A percentile compares a stretch with the other conserved stretches of the same genome.
Conservation (phyloP, 495 filamentous ascomycete species). For the Penicillium atrosanguineum region DNA sequence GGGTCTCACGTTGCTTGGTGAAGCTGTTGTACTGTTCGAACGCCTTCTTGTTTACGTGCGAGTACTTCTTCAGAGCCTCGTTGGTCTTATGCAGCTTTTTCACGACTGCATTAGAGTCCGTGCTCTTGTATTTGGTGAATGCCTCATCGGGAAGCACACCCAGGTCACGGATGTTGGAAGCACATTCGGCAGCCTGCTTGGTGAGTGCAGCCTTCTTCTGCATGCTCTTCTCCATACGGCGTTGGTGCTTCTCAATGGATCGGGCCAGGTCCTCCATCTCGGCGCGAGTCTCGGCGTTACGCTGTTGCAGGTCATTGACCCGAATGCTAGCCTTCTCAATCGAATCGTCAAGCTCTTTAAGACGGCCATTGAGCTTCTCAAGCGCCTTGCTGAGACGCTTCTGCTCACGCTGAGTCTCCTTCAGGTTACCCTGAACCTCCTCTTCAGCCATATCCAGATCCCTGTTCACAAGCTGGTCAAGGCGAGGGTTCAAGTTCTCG, state of each 20-base stretch:
- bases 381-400: conserved; percentile 66
- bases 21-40: conserved; percentile 99
- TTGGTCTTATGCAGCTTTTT: conserved; percentile 89
- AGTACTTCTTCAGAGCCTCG: conserved; percentile 91
- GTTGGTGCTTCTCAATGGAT: conserved; percentile 83
- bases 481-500: conserved; percentile 77
- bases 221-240: conserved; percentile 87
- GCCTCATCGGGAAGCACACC: conserved; percentile 94
- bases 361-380: conserved; percentile 60
- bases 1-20: conserved; percentile 80
- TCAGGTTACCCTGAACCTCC: conserved; percentile 62
- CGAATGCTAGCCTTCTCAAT: conserved; percentile 62
- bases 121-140: conserved; percentile 83
- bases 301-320: conserved; percentile 59
- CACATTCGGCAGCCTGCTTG: conserved; percentile 72
- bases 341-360: conserved; percentile 67
- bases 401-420: conserved; percentile 78
- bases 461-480: conserved; percentile 82
- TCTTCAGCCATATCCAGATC: conserved; percentile 67
- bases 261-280: conserved; percentile 72
- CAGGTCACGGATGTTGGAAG: conserved; percentile 84
- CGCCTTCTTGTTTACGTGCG: conserved; percentile 98
- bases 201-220: conserved; percentile 77
- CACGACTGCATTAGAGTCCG: conserved; percentile 75
- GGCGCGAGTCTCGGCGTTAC: conserved; percentile 63